A percentile compares a stretch with the other conserved stretches of the same genome.
Conservation (phyloP, 2,329 filamentous ascomycete species). For the Verticillium longisporum region DNA sequence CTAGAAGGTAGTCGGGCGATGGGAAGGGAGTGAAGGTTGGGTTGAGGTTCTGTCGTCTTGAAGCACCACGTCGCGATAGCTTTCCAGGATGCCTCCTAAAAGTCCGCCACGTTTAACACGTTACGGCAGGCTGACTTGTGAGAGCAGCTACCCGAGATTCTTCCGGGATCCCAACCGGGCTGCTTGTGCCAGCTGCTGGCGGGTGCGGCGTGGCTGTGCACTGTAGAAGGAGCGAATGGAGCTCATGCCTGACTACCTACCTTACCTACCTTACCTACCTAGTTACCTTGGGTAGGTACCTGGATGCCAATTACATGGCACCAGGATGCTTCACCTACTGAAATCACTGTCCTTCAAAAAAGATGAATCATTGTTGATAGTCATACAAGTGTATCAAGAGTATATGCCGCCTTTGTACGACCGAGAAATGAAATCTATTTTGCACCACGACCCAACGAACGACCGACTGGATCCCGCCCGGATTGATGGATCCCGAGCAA, state of each 20-base stretch:
- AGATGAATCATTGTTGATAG: too few species aligned
- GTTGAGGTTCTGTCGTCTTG: not conserved
- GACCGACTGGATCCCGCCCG: too few species aligned
- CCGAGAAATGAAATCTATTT: not conserved
- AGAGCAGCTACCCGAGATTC: not conserved
- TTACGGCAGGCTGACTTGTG: not conserved
- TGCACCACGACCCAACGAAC: not conserved
- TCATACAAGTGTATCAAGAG: not conserved
- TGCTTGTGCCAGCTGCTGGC: not conserved
- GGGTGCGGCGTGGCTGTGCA: not conserved
- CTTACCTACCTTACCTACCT: too few species aligned
- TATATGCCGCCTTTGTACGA: not conserved
- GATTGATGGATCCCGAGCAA: too few species aligned
- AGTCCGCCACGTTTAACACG: not conserved
- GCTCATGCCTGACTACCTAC: too few species aligned
- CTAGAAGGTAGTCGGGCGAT: not conserved
- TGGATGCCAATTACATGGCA: not conserved
- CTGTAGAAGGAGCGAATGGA: too few species aligned
- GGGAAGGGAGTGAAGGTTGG: not conserved
- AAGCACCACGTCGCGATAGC: not conserved
- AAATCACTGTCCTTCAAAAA: too few species aligned
- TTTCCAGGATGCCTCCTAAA: not conserved
- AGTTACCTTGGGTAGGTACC: too few species aligned
- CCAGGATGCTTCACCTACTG: too few species aligned
- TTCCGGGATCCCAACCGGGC: not conserved